phyloP scores from a whole-genome alignment of 768 basidiomycete species.

The Lactarius indigo region DNA sequence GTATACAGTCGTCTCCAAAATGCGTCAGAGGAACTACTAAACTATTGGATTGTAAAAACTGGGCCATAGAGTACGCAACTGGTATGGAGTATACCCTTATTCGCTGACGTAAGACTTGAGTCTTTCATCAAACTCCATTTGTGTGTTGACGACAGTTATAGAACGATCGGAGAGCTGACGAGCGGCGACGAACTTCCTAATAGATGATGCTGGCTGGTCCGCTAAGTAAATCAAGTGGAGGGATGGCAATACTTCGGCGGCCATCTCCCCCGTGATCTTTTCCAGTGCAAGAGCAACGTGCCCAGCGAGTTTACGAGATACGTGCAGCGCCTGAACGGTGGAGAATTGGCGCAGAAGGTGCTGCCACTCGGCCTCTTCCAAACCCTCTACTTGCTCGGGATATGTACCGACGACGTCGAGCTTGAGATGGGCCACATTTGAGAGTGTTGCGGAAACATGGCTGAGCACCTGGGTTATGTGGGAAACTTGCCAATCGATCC shows the following conservation, averaged over 20 bases:
- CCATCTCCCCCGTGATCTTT: not conserved
- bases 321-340: not conserved
- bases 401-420: not conserved
- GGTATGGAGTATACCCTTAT: not conserved
- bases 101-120: too few relatives aligned
- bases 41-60: not conserved
- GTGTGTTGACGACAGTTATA: too few relatives aligned
- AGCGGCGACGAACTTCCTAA: not conserved
- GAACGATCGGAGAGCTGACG: too few relatives aligned
- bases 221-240: not conserved
- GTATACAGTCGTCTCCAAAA: too few relatives aligned
- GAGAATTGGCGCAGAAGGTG: not conserved
- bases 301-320: not conserved
- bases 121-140: too few relatives aligned
- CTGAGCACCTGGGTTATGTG: not conserved
- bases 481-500: not conserved
- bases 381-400: not conserved
- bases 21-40: not conserved
- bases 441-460: not conserved
- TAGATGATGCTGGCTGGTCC: too few relatives aligned
- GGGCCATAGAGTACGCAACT: not conserved
- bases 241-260: not conserved
- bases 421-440: not conserved
- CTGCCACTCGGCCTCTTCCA: not conserved
- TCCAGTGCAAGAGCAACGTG: not conserved